Evolutionary conservation across 2,329 filamentous ascomycete genomes (phyloP).

Genomic region (Aplosporella prunicola): DNA sequence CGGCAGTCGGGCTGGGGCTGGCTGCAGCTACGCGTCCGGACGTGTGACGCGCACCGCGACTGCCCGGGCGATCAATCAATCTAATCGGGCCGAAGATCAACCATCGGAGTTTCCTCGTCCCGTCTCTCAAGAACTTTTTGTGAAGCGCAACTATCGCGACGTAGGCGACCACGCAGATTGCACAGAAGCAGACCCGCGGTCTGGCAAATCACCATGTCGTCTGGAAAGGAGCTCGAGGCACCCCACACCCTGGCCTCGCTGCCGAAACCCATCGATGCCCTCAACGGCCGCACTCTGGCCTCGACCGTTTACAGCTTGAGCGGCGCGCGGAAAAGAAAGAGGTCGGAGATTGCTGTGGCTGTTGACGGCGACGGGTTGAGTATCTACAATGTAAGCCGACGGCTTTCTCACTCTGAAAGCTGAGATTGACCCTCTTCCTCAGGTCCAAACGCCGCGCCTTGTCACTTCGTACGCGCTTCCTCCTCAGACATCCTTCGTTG

Average conservation of each 20-base stretch:
- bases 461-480: slow-evolving; percentile 53
- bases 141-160: slow-evolving; percentile 5
- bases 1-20: no score
- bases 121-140: slow-evolving; percentile 11
- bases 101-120: no score
- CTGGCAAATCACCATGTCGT: slow-evolving; percentile 28
- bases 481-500: slow-evolving; percentile 48
- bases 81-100: no score
- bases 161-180: slow-evolving; percentile 12
- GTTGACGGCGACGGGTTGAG: slow-evolving; percentile 53
- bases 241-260: slow-evolving; percentile 36
- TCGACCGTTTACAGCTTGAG: slow-evolving; percentile 45
- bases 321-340: slow-evolving; percentile 50
- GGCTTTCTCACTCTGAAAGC: slow-evolving; percentile 8
- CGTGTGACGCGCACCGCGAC: no score
- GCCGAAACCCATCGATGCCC: slow-evolving; percentile 32
- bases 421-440: slow-evolving; percentile 12
- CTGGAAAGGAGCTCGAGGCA: slow-evolving; percentile 25
- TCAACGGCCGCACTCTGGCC: slow-evolving; percentile 35
- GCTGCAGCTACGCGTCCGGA: no score
- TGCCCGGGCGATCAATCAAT: no score
- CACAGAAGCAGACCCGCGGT: no score
- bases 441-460: slow-evolving; percentile 53
- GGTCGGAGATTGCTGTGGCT: slow-evolving; percentile 51
- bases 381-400: slow-evolving; percentile 48